Evolutionary conservation across 139 green algal species (phyloP), one percentile per base, ranked within the genome.

Genomic region (Volvox africanus): DNA sequence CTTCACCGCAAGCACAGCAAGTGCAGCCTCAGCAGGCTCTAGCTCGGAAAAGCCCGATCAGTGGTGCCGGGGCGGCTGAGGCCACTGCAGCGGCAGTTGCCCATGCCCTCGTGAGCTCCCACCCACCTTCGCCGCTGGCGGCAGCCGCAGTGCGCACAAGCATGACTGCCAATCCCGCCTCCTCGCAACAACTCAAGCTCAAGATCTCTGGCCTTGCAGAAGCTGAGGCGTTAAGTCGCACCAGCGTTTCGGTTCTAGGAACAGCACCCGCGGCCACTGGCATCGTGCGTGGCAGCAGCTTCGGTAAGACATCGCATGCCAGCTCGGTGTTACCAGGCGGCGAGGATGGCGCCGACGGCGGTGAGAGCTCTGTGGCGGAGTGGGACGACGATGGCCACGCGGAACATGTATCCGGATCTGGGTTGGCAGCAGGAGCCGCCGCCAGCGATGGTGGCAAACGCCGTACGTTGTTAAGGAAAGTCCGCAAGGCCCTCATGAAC

Each of bases 401-500:
- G 30, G 76, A 30, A 35, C 35, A 22, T 35, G 85, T 30, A 0
- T 50, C 21, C 37, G 9, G 73, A 24, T 73, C 65, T 28, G 65
- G 65, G 65, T 24, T 28, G 21, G 65, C 24, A 26, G 65, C 65
- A 28, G 65, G 11, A 24, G 65, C 21, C 11, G 65, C 21, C 11
- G 65, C 11, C 11, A 67, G 50, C 20, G 44, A 30, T 26, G 44
- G 75, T 35, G 61, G 30, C n/a, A 80, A 80, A 30, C 28, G 80
- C 20, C 77, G 68, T 50, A 82, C 33, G 13, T 32, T 84, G 62
- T 28, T 91, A 32, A 37, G 44, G 20, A 85, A 86, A 68, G 83
- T 89, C 44, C 69, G 69, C 21, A 89, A 89, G 69, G 85, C 85
- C 32, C 85, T 89, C 2, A 71, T 89, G 85, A 82, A 89, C 21